Conservation (phyloP, 805 yeast species). For the Candida ovalis region DNA sequence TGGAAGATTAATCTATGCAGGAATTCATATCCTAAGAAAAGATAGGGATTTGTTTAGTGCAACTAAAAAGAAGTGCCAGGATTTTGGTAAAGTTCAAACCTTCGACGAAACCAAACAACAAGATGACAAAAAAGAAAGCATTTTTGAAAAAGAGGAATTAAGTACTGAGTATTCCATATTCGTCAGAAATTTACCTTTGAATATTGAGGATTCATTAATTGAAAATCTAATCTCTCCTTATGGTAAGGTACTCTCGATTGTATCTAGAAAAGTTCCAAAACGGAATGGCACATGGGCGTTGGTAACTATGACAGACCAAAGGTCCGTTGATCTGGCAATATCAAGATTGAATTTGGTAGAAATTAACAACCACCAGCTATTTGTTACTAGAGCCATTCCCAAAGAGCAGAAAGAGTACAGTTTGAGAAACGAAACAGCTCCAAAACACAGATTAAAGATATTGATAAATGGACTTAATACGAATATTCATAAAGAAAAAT, state of each 20-base stretch:
- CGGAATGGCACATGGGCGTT: constrained; percentile 32
- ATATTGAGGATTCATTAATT: constrained; percentile 22
- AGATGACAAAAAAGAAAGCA: background rate
- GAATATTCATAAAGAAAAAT: constrained; percentile 16
- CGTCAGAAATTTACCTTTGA: constrained; percentile 29
- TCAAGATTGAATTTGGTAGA: constrained; percentile 25
- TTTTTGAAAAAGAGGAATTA: background rate
- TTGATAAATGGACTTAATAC: constrained; percentile 25
- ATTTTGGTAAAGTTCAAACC: background rate
- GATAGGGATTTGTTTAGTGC: constrained; percentile 25
- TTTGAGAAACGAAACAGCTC: constrained; percentile 11
- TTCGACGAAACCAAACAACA: background rate
- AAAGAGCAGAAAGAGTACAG: constrained; percentile 29
- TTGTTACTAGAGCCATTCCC: constrained; percentile 32
- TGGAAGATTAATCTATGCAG: constrained; percentile 23
- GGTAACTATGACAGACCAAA: constrained; percentile 25
- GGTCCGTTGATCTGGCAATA: constrained; percentile 25
- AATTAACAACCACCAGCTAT: constrained; percentile 27
- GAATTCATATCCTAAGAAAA: constrained; percentile 28
- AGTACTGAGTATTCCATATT: constrained; percentile 29
- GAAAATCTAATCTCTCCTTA: constrained; percentile 27
- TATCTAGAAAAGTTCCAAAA: constrained; percentile 25
- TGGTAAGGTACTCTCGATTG: constrained; percentile 27
- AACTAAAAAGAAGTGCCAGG: background rate
- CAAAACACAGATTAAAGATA: constrained; percentile 23